Base-by-base conservation (phyloP, 441 rosid species). In the Erodium chrysanthum region DNA sequence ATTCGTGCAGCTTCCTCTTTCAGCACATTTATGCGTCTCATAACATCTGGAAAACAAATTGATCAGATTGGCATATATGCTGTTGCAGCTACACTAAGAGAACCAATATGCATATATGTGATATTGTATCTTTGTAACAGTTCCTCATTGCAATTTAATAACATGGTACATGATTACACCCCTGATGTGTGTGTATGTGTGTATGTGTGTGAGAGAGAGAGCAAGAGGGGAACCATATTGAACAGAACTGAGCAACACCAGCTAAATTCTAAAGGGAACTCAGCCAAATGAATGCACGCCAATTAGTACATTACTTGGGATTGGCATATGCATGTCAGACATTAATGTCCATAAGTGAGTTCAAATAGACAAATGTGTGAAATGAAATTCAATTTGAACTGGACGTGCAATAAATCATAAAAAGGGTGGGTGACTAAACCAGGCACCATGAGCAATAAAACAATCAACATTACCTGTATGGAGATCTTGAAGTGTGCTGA, bases 401-500 rank as follows among this genome's bases (percentile, higher is more conserved):
- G 20, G 71, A 31, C 3, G 15, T 31, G 40, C 20, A 66, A 42
- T 50, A 71, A 77, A 62, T 58, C 70, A 22, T 42, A 29, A 42
- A 40, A 58, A 31, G 64, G 46, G 62, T 2, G 25, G 68, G 54
- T 65, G 40, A 75, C 42, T 65, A 59, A 75, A 64, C 65, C 48
- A 23, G 67, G 68, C 60, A 54, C 59, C 37, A 61, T 66, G 65
- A 73, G 70, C 62, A 73, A 65, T 66, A 71, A 29, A 75, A 70
- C 64, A 67, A 62, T 70, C 73, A 62, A 71, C 56, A 42, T 73
- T 82, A 94, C 99, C 99, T 83, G 91, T 85, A 74, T 91, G 97
- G 81, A 94, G 92, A 78, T 91, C 99, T 78, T 94, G 97, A 78
- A 94, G 97, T 35, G 99, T 91, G 84, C 97, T 84, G 68, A 94